Percentiles rank a stretch among this genome's conserved stretches.
These are phyloP conservation scores for Sorghum bicolor DNA, from an alignment of 176 grass and related monocot genomes.

Conservation along the genomic window DNA sequence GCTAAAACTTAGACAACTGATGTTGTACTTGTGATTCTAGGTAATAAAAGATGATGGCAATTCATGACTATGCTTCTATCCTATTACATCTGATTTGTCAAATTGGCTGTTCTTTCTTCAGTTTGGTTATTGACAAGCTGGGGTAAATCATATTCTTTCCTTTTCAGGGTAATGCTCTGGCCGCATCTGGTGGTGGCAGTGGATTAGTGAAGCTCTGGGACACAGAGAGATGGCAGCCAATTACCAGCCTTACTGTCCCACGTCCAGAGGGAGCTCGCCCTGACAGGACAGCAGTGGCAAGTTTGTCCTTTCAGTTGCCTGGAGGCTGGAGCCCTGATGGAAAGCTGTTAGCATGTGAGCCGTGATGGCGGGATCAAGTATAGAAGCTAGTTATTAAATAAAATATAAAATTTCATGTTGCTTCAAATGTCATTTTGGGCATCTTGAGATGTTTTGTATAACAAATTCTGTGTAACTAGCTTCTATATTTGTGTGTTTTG, in stretches of 20 bases:
- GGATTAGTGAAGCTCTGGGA: constrained; percentile 82
- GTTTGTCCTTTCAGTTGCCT: constrained; percentile 81
- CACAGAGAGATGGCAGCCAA: constrained; percentile 68
- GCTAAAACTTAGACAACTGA: background rate
- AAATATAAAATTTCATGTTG: too few species aligned
- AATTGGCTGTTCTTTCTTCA: background rate
- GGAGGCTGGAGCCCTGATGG: constrained; percentile 94
- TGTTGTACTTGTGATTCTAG: background rate
- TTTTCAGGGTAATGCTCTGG: constrained; percentile 67
- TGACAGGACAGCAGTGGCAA: constrained; percentile 65
- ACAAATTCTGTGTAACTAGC: too few species aligned
- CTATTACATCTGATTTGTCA: background rate
- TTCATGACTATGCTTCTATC: background rate
- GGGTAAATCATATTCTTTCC: background rate
- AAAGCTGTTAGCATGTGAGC: constrained; percentile 70
- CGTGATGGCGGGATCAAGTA: too few species aligned
- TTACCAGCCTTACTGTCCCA: constrained; percentile 60
- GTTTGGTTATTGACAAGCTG: background rate
- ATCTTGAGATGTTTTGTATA: too few species aligned
- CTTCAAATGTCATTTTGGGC: too few species aligned
- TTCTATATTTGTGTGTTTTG: too few species aligned
- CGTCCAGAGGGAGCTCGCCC: constrained; percentile 64
- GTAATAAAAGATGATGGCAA: background rate
- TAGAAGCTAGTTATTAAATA: too few species aligned
- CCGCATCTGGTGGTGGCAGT: constrained; percentile 87